A percentile compares a stretch with the other conserved stretches of the same genome.
These are phyloP conservation scores for Penicillium canescens DNA, from an alignment of 495 filamentous ascomycete species.

Conservation along the genomic window DNA sequence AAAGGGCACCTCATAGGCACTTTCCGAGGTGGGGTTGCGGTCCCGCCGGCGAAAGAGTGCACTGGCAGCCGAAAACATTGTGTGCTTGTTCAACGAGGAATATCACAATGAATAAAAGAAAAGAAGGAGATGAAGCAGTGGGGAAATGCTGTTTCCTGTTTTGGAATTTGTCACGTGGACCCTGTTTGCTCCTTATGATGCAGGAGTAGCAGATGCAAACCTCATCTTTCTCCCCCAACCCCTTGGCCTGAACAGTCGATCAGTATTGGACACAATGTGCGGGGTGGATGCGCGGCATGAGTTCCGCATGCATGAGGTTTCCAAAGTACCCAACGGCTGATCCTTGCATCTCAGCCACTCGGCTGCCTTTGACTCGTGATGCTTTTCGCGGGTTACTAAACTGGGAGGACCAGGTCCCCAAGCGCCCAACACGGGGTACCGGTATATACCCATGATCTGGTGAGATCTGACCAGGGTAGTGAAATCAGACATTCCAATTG, in stretches of 20 bases:
- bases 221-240: conserved; percentile 3
- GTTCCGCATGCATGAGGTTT: neutral
- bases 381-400: too few relatives aligned
- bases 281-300: conserved; percentile 9
- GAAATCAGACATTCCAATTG: neutral
- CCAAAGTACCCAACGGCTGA: neutral
- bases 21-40: conserved; percentile 27
- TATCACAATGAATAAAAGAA: neutral
- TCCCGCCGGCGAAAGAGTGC: conserved; percentile 22
- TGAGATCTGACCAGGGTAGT: conserved; percentile 2
- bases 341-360: neutral
- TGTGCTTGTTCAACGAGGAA: neutral
- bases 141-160: conserved; percentile 14
- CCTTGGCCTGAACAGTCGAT: neutral
- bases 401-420: neutral
- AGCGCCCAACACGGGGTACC: neutral
- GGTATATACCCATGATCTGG: neutral
- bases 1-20: conserved; percentile 40
- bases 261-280: neutral
- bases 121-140: neutral
- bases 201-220: conserved; percentile 10
- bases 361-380: neutral
- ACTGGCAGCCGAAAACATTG: conserved; percentile 24
- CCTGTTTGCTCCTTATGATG: neutral
- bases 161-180: conserved; percentile 24